Evolutionary conservation across 2,329 filamentous ascomycete species (phyloP).

Genomic region (Ophiostoma perfectum): DNA sequence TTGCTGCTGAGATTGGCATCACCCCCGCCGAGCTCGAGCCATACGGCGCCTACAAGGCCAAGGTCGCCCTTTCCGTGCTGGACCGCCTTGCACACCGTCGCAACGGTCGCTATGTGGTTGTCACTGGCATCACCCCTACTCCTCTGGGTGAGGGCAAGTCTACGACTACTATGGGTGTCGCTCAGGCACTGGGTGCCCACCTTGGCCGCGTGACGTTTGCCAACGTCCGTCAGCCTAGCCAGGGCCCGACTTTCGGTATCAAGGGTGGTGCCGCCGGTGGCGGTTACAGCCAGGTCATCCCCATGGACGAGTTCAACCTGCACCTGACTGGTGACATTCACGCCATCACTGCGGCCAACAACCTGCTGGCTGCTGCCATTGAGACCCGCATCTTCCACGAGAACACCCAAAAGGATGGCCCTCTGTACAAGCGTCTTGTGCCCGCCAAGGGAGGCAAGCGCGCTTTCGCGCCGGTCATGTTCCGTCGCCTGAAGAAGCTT

Average conservation of each 20-base stretch:
- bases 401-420: conserved; percentile 83
- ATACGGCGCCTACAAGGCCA: conserved; percentile 92
- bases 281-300: conserved; percentile 97
- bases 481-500: conserved; percentile 87
- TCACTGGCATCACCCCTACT: conserved; percentile 94
- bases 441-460: conserved; percentile 86
- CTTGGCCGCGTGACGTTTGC: conserved; percentile 84
- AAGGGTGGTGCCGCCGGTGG: conserved; percentile 96
- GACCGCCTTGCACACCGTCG: conserved; percentile 79
- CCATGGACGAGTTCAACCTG: conserved; percentile 99
- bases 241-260: conserved; percentile 97
- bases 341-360: conserved; percentile 94
- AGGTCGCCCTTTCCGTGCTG: conserved; percentile 78
- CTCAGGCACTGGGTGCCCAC: conserved; percentile 86
- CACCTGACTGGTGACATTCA: conserved; percentile 98
- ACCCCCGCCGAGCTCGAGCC: conserved; percentile 84
- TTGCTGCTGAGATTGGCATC: conserved; percentile 85
- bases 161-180: conserved; percentile 92
- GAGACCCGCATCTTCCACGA: conserved; percentile 99
- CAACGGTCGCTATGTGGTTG: conserved; percentile 85
- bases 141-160: conserved; percentile 97
- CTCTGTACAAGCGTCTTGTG: conserved; percentile 82
- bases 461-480: conserved; percentile 83
- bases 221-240: conserved; percentile 93
- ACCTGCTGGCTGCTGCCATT: conserved; percentile 89